Evolutionary conservation across 164 flowering plant species (phyloP), one percentile per base, ranked within the genome.

Genomic region (Magnolia sinica): DNA sequence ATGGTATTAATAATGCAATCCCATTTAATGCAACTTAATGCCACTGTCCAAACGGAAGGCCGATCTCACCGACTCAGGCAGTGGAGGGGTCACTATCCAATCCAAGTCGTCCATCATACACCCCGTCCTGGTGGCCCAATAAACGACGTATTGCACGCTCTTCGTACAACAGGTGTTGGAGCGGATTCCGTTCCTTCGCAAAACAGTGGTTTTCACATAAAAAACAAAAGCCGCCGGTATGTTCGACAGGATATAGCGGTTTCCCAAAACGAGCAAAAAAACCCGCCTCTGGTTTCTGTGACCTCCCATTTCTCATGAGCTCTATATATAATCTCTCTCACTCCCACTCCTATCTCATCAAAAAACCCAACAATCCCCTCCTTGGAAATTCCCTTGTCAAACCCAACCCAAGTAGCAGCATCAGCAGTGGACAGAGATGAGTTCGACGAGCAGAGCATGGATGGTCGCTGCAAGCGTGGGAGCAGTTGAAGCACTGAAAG

Each of bases 401-500:
- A 8, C 45, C 45, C 45, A 37, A 37, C 7, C 7, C 45, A 37
- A 37, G 45, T 5, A 37, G 45, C 45, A 37, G 45, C 45, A 27
- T 27, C 29, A 37, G 45, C 45, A 0, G 14, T 14, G 18, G 61
- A 10, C 13, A 68, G 55, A 65, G 49, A 73, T 73, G 76, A 63
- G 82, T 63, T 68, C 76, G 6, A 73, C 70, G 2, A 73, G 76
- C 20, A 80, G 74, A 76, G 82, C 65, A 11, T 80, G 79, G 82
- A 73, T 81, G 7, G 61, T 55, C 61, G 61, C 61, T 55, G 61
- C 61, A 16, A 55, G 61, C 61, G 18, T 55, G 3, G 61, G 61
- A 55, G 18, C 61, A 55, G 61, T 55, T 16, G 61, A 55, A 55
- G 61, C 61, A 55, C 61, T 55, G 61, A 55, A 55, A 55, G 18